These are phyloP conservation scores for Lasiosphaeria miniovina DNA, from an alignment of 495 filamentous ascomycete species.

Conservation along the genomic window DNA sequence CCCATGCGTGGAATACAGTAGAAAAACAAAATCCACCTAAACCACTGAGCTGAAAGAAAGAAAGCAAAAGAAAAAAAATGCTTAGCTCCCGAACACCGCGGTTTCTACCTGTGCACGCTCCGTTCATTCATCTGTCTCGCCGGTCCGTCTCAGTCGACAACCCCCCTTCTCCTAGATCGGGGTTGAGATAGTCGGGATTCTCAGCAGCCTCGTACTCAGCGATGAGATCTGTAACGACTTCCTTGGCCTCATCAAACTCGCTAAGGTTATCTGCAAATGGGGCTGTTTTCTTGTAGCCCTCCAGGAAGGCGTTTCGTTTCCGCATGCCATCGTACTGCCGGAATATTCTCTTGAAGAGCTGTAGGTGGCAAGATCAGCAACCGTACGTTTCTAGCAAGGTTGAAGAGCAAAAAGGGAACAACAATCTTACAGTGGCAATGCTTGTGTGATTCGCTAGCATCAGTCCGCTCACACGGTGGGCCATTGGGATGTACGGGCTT, in stretches of 20 bases:
- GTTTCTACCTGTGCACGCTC: neutral
- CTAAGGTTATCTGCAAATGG: conserved; percentile 86
- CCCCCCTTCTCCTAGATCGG: conserved; percentile 51
- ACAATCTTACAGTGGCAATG: conserved; percentile 71
- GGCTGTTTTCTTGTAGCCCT: conserved; percentile 90
- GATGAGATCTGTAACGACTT: conserved; percentile 83
- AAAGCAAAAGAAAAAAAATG: neutral
- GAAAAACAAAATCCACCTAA: too few relatives aligned
- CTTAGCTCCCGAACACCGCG: neutral
- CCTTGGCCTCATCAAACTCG: conserved; percentile 91
- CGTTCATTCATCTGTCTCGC: conserved; percentile 41
- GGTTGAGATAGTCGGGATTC: conserved; percentile 78
- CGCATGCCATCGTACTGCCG: conserved; percentile 86
- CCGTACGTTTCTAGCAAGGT: neutral
- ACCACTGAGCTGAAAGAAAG: too few relatives aligned
- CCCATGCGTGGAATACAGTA: too few relatives aligned
- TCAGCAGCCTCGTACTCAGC: conserved; percentile 96
- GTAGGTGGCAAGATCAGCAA: conserved; percentile 2
- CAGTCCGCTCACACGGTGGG: conserved; percentile 89
- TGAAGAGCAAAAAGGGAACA: neutral
- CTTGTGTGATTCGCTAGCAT: conserved; percentile 99
- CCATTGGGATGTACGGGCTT: conserved; percentile 86
- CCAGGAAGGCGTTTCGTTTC: conserved; percentile 95
- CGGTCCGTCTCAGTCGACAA: conserved; percentile 46
- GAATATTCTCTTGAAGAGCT: conserved; percentile 89